These are phyloP conservation scores for thale cress (Arabidopsis thaliana) DNA, from an alignment of 345 rosid species.

Conservation along the genomic window TAIR10.1 NC_003071.7:10559001-10559500, in stretches of 20 bases:
- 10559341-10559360: slow-evolving; percentile 37
- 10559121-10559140: background rate
- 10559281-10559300: background rate
- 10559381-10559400: slow-evolving; percentile 13
- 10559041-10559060: too few relatives aligned
- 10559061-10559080: too few relatives aligned
- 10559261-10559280: background rate
- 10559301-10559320: slow-evolving; percentile 30
- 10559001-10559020: too few relatives aligned
- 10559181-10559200: background rate
- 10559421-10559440: background rate
- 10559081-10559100: too few relatives aligned
- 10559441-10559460: slow-evolving; percentile 12
- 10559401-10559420: background rate
- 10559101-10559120: too few relatives aligned
- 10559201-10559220: slow-evolving; percentile 5
- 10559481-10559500: slow-evolving; percentile 33
- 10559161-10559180: too few relatives aligned
- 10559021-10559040: too few relatives aligned
- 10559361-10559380: slow-evolving; percentile 32
- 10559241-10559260: slow-evolving; percentile 4
- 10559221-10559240: slow-evolving; percentile 25
- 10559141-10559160: too few relatives aligned
- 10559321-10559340: slow-evolving; percentile 36
- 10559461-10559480: slow-evolving; percentile 3